Evolutionary conservation across 306 rosid genomes (phyloP), one percentile per base, ranked within the genome.

Genomic region (Prosopis cineraria): DNA sequence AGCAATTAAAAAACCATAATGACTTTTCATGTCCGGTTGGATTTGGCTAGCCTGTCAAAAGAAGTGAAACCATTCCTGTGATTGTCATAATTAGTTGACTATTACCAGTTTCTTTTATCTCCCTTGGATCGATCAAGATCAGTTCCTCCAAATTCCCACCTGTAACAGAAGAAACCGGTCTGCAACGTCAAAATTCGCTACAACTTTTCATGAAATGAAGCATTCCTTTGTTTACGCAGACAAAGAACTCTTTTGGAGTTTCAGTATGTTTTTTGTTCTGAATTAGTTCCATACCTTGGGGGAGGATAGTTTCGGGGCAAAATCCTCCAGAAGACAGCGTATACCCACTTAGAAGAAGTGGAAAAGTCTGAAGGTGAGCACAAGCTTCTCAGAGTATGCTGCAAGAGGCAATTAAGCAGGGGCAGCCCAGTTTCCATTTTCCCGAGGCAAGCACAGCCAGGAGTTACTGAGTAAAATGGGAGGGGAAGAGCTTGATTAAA

Each of bases 131-230:
- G 95, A 82, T 92, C 97, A 83, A 90, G 92, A 78, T 86, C 81
- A 79, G 80, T 82, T 6, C 89, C 95, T 72, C 95, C 97, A 79
- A 83, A 95, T 69, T 92, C 98, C 98, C 95, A 95, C 92, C 98
- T 94, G 84, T 53, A 74, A 63, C 36, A 72, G 31, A 70, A 47
- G 70, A 60, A 73, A 70, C 55, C 3, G 41, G 7, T 70, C 25
- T 19, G 48, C n/a, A 68, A 41, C 43, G 79, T 75, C 6, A 81
- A 79, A 66, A 73, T 55, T 73, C 36, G 72, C 11, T 30, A 11
- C 25, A 66, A 56, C 14, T 1, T 73, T 41, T 29, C 17, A 45
- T 11, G 20, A 44, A 22, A 48, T 30, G 29, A 7, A 50, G 22
- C 9, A 29, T 77, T 30, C 24, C 2, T 25, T 10, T 25, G 36